These are phyloP conservation scores for Aspergillus unguis DNA, from an alignment of 2,329 filamentous ascomycete genomes.

Conservation along the genomic window DNA sequence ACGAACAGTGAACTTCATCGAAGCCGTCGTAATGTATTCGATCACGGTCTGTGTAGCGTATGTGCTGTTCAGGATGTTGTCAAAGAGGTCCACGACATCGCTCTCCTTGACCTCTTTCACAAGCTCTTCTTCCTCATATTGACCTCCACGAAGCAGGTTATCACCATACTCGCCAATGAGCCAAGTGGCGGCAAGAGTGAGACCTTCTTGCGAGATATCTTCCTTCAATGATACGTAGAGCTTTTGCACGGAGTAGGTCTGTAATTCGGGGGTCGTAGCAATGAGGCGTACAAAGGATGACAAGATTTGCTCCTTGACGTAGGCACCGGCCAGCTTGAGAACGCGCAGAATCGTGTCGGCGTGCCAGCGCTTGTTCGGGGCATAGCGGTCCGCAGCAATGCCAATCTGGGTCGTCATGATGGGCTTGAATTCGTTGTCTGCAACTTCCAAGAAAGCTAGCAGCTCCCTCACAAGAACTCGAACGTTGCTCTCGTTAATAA, in stretches of 20 bases:
- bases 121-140: conserved; percentile 91
- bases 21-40: conserved; percentile 91
- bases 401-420: conserved; percentile 98
- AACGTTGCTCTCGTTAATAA: conserved; percentile 96
- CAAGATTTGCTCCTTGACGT: conserved; percentile 95
- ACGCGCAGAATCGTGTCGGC: conserved; percentile 96
- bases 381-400: conserved; percentile 91
- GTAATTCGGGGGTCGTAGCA: conserved; percentile 87
- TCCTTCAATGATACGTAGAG: conserved; percentile 87
- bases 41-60: conserved; percentile 88
- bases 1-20: conserved; percentile 91
- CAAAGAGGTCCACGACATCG: conserved; percentile 90
- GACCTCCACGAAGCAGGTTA: conserved; percentile 78
- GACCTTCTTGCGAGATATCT: conserved; percentile 94
- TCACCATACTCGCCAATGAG: conserved; percentile 97
- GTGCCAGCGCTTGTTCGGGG: conserved; percentile 97
- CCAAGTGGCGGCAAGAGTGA: conserved; percentile 92
- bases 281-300: conserved; percentile 96
- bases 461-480: conserved; percentile 89
- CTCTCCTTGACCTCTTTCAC: conserved; percentile 78
- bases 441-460: conserved; percentile 90
- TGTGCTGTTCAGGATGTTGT: conserved; percentile 86
- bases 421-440: conserved; percentile 97
- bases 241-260: conserved; percentile 96
- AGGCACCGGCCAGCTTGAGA: conserved; percentile 88